These are phyloP conservation scores for Ceriops zippeliana DNA, from an alignment of 345 rosid species.

Conservation along the genomic window DNA sequence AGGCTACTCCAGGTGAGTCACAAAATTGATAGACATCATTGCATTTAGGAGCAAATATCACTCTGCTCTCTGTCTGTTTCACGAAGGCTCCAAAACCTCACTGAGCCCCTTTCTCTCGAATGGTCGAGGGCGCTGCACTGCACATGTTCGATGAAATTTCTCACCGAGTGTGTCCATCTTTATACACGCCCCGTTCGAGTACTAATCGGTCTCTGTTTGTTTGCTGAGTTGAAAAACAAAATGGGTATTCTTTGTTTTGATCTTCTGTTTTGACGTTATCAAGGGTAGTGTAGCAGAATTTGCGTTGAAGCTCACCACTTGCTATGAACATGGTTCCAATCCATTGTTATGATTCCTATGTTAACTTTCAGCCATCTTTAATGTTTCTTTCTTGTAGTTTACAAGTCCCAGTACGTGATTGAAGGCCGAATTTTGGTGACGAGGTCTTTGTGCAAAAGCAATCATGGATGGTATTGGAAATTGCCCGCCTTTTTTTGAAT, in stretches of 20 bases:
- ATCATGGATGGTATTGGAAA: constrained; percentile 44
- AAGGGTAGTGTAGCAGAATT: not conserved
- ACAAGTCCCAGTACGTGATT: constrained; percentile 9
- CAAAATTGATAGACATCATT: no score
- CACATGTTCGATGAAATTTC: constrained; percentile 27
- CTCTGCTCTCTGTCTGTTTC: no score
- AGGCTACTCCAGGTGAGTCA: no score
- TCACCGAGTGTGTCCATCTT: not conserved
- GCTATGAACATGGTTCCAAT: not conserved
- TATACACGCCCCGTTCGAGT: not conserved
- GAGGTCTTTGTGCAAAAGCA: constrained; percentile 16
- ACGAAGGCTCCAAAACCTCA: not conserved
- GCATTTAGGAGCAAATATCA: no score
- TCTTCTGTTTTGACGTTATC: not conserved
- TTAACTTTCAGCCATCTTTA: not conserved
- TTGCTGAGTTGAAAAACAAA: not conserved
- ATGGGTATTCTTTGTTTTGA: not conserved
- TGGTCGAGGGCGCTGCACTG: not conserved
- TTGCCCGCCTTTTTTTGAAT: not conserved
- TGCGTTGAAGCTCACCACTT: not conserved
- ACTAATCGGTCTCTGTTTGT: not conserved
- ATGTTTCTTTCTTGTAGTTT: constrained; percentile 7
- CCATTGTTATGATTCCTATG: not conserved
- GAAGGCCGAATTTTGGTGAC: not conserved
- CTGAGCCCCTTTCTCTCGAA: not conserved